phyloP scores from a whole-genome alignment of 2,329 filamentous ascomycete species.

The Plenodomus lindquistii region DNA sequence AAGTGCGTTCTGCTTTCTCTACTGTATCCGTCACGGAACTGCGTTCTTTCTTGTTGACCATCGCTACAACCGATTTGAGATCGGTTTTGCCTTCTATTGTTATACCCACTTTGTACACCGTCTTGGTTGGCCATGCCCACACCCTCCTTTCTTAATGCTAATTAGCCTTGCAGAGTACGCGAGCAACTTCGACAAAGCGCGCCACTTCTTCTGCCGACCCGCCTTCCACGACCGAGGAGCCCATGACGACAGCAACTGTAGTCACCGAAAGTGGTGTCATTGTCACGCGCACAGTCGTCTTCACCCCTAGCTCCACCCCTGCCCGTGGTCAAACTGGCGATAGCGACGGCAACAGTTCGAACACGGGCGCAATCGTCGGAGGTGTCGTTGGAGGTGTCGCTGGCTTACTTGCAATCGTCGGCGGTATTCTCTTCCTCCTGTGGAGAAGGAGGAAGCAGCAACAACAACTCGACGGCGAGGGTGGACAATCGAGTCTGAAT shows the following conservation, averaged over 20 bases:
- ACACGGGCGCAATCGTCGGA: slow-evolving; percentile 52
- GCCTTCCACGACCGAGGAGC: slow-evolving; percentile 7
- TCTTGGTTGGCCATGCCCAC: slow-evolving; percentile 3
- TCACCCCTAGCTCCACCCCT: slow-evolving; percentile 30
- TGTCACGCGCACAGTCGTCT: slow-evolving; percentile 51
- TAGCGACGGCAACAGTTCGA: slow-evolving; percentile 16
- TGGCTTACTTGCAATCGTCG: slow-evolving; percentile 41
- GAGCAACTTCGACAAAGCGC: slow-evolving; percentile 19
- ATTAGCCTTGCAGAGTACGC: slow-evolving; percentile 9
- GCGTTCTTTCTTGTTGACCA: not conserved
- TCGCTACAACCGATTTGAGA: not conserved
- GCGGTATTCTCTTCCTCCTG: slow-evolving; percentile 46
- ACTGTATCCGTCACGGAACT: slow-evolving; percentile 14
- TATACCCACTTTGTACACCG: not conserved
- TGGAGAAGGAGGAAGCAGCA: slow-evolving; percentile 39
- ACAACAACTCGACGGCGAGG: slow-evolving; percentile 19
- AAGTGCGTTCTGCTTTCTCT: slow-evolving; percentile 4
- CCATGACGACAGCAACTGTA: slow-evolving; percentile 37
- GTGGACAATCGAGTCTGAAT: slow-evolving; percentile 23
- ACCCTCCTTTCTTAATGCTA: slow-evolving; percentile 13
- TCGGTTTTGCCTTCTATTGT: not conserved
- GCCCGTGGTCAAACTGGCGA: slow-evolving; percentile 12
- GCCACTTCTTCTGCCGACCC: slow-evolving; percentile 10
- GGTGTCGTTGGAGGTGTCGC: slow-evolving; percentile 50
- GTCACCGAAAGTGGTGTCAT: slow-evolving; percentile 50